Percentiles rank a stretch among this genome's conserved stretches.
phyloP scores from a whole-genome alignment of 2,329 filamentous ascomycete species.

The Phaeosphaeriaceae sp. region DNA sequence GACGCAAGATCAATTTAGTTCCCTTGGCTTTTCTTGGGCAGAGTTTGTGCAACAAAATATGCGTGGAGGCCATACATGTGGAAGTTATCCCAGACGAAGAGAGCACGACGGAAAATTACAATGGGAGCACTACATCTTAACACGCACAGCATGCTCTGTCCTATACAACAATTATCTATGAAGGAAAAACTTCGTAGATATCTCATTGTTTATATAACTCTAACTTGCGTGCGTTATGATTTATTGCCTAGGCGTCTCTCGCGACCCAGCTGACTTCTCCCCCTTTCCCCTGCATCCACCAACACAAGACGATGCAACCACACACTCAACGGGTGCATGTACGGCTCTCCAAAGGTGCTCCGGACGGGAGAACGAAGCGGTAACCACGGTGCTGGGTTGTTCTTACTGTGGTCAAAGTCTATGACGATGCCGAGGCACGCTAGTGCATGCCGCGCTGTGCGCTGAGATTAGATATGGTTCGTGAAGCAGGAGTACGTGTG shows the following conservation, averaged over 20 bases:
- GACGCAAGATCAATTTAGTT: no score
- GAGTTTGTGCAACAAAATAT: no score
- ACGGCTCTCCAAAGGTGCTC: slow-evolving; percentile 3
- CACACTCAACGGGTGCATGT: not conserved
- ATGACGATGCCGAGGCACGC: slow-evolving; percentile 10
- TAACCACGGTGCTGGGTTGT: not conserved
- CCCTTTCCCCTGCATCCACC: no score
- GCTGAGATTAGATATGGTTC: not conserved
- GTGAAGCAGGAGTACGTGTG: no score
- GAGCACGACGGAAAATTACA: not conserved
- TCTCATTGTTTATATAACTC: not conserved
- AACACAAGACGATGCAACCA: not conserved
- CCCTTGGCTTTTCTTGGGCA: no score
- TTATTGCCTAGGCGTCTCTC: not conserved
- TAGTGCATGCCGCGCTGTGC: not conserved
- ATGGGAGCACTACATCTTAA: not conserved
- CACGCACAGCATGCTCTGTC: not conserved
- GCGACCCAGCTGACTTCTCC: not conserved
- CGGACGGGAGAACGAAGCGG: not conserved
- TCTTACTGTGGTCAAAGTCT: slow-evolving; percentile 1
- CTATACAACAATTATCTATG: no score
- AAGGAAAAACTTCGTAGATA: not conserved
- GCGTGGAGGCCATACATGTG: no score
- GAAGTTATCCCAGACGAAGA: no score
- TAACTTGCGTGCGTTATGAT: not conserved